phyloP scores from a whole-genome alignment of 345 rosid species.

The Aurinia saxatilis region DNA sequence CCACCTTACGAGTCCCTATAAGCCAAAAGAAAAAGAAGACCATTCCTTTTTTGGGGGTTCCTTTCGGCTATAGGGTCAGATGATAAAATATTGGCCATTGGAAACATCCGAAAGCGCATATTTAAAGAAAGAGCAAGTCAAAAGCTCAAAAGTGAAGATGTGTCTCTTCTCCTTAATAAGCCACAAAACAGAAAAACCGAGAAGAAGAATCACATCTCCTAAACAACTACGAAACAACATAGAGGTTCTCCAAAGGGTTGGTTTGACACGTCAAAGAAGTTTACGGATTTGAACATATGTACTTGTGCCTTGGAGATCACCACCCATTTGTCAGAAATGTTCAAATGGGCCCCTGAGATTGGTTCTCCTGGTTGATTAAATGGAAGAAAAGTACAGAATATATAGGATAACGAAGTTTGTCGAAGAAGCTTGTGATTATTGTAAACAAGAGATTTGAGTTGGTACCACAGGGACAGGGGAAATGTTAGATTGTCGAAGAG shows the following conservation, averaged over 20 bases:
- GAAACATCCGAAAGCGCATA: neutral
- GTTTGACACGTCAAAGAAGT: neutral
- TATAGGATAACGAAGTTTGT: neutral
- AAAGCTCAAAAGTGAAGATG: neutral
- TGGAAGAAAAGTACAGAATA: neutral
- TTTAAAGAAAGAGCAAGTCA: no score
- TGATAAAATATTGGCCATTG: constrained; percentile 6
- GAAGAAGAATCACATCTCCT: no score
- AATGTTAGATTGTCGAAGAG: constrained; percentile 27
- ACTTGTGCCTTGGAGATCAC: neutral
- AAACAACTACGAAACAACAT: neutral
- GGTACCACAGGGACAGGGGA: constrained; percentile 11
- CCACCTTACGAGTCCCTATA: no score
- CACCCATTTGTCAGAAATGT: neutral
- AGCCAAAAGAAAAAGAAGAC: neutral
- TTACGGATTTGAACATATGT: neutral
- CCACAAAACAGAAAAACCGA: no score
- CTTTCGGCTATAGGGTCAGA: neutral
- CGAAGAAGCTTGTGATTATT: no score
- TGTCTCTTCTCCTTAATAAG: neutral
- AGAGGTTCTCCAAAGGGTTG: neutral
- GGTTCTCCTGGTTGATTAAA: constrained; percentile 11
- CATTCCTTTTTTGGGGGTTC: neutral
- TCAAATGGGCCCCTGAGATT: constrained; percentile 11
- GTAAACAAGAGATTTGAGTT: constrained; percentile 1